A percentile compares a stretch with the other conserved stretches of the same genome.
Evolutionary conservation across 176 grass and related monocot species (phyloP).

Genomic region (Musa beccarii): DNA sequence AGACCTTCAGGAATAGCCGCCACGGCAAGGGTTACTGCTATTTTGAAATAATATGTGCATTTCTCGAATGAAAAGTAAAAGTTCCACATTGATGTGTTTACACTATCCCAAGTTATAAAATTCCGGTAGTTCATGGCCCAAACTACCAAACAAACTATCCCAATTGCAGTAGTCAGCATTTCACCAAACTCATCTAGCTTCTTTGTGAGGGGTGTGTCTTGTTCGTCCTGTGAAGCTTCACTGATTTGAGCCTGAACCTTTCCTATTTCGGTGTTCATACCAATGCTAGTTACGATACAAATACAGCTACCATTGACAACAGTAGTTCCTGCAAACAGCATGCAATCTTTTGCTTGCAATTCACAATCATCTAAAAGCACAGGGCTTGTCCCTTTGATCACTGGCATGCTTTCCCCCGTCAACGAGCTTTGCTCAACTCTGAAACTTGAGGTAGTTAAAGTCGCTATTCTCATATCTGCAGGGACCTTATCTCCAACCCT

Average conservation of each 20-base stretch:
- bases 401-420: conserved; percentile 77
- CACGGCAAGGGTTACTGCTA: conserved; percentile 89
- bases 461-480: conserved; percentile 78
- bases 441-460: conserved; percentile 78
- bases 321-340: conserved; percentile 89
- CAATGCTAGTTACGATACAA: conserved; percentile 68
- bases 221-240: conserved; percentile 83
- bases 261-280: conserved; percentile 90
- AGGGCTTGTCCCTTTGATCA: conserved; percentile 62
- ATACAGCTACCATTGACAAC: conserved; percentile 83
- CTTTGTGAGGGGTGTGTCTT: conserved; percentile 87
- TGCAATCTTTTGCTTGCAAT: conserved; percentile 93
- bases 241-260: conserved; percentile 97
- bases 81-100: conserved; percentile 52
- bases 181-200: conserved; percentile 95
- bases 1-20: conserved; percentile 96
- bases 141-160: conserved; percentile 68
- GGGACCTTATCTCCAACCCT: conserved; percentile 91
- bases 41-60: conserved; percentile 99
- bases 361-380: conserved; percentile 62
- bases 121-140: conserved; percentile 92
- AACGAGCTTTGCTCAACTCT: conserved; percentile 92
- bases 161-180: conserved; percentile 80
- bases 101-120: conserved; percentile 86
- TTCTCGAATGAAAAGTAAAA: conserved; percentile 98